These are phyloP conservation scores for Aquilaria sinensis DNA, from an alignment of 345 rosid genomes.

Conservation along the genomic window DNA sequence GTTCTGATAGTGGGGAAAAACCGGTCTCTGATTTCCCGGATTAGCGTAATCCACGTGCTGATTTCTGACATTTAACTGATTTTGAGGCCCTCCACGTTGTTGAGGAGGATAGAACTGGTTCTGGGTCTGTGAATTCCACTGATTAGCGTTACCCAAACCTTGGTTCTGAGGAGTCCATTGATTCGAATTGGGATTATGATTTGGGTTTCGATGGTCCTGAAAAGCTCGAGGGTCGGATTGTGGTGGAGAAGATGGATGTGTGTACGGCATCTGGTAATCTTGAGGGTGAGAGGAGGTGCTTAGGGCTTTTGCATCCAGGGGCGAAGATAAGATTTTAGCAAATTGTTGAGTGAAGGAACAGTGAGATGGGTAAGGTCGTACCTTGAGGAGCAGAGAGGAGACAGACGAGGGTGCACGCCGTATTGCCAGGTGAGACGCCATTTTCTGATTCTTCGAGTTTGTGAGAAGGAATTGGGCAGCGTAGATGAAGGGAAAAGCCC, in stretches of 20 bases:
- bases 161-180: conserved; percentile 28
- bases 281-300: conserved; percentile 37
- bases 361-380: conserved; percentile 22
- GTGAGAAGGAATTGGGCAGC: background rate
- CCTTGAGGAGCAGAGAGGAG: conserved; percentile 26
- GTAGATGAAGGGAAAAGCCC: conserved; percentile 17
- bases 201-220: conserved; percentile 14
- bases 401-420: conserved; percentile 21
- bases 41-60: conserved; percentile 16
- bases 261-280: conserved; percentile 25
- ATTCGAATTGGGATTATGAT: conserved; percentile 8
- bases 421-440: conserved; percentile 45
- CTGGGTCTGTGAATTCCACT: conserved; percentile 25
- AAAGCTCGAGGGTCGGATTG: conserved; percentile 27
- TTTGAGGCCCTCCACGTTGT: conserved; percentile 13
- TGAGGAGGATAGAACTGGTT: conserved; percentile 23
- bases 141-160: conserved; percentile 17
- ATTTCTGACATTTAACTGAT: conserved; percentile 19
- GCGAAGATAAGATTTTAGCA: conserved; percentile 10
- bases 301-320: conserved; percentile 23
- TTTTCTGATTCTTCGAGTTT: background rate
- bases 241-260: conserved; percentile 20
- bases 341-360: conserved; percentile 8
- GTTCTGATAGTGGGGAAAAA: conserved; percentile 16
- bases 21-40: conserved; percentile 19